Evolutionary conservation across 139 green algal species (phyloP).

Genomic region (Tetraselmis chui): DNA sequence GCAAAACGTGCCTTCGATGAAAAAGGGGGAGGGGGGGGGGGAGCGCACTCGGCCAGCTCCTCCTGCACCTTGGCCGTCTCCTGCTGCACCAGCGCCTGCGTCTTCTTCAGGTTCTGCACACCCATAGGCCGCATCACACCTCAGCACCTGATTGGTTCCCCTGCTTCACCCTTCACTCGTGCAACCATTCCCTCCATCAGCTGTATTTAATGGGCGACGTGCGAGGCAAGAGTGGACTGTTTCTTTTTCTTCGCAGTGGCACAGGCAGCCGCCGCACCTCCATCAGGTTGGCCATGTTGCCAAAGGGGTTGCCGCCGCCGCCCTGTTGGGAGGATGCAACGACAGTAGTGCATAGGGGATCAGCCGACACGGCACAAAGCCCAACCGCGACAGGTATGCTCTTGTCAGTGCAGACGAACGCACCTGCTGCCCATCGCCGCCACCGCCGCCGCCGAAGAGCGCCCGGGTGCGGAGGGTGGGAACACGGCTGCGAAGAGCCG

Average conservation of each 20-base stretch:
- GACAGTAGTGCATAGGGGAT: too few species aligned
- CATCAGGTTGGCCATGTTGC: slow-evolving; percentile 80
- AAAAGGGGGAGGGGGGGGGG: neutral
- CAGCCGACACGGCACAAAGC: neutral
- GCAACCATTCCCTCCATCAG: too few species aligned
- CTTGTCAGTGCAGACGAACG: neutral
- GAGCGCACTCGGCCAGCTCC: slow-evolving; percentile 69
- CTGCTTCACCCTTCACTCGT: too few species aligned
- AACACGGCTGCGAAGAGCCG: neutral
- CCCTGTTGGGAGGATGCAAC: neutral
- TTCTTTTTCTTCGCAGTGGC: neutral
- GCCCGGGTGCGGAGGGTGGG: neutral
- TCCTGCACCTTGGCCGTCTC: slow-evolving; percentile 83
- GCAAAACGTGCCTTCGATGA: neutral
- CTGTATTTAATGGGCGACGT: too few species aligned
- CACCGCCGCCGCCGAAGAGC: neutral
- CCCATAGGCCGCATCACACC: too few species aligned
- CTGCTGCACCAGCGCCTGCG: slow-evolving; percentile 84
- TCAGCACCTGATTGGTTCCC: too few species aligned
- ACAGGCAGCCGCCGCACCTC: slow-evolving; percentile 26
- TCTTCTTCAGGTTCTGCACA: slow-evolving; percentile 91
- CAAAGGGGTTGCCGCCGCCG: slow-evolving; percentile 55
- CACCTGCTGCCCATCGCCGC: neutral
- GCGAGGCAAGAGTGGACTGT: too few species aligned
- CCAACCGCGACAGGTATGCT: neutral